Evolutionary conservation across 1,139 yeast genomes (phyloP).

Genomic region (Blastobotrys persicus): DNA sequence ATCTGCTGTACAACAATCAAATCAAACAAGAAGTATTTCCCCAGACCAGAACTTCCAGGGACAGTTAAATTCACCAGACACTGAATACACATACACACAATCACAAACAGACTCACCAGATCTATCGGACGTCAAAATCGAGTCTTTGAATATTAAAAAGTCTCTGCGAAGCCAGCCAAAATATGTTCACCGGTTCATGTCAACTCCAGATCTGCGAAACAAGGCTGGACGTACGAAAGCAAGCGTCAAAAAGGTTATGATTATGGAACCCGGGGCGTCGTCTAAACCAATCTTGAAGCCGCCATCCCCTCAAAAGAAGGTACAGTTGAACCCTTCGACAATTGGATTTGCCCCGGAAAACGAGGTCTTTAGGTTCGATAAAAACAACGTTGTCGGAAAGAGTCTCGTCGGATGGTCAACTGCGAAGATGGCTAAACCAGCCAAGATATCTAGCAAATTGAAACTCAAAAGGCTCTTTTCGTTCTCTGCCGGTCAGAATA

Average conservation of each 20-base stretch:
- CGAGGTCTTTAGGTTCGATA: slow-evolving; percentile 14
- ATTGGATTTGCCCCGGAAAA: slow-evolving; percentile 16
- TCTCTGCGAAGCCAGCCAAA: not conserved
- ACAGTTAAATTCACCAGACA: not conserved
- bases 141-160: not conserved
- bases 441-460: slow-evolving; percentile 2
- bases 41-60: too few species aligned
- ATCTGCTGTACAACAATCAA: not conserved
- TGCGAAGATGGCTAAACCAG: slow-evolving; percentile 18
- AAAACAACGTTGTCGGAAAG: slow-evolving; percentile 11
- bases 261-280: not conserved
- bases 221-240: not conserved
- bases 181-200: slow-evolving; percentile 1
- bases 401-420: slow-evolving; percentile 13
- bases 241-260: not conserved
- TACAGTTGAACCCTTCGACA: not conserved
- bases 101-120: not conserved
- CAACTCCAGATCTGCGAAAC: not conserved
- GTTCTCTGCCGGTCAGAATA: not conserved
- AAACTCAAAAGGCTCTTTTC: slow-evolving; percentile 4
- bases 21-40: too few species aligned
- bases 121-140: not conserved
- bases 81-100: not conserved
- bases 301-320: not conserved
- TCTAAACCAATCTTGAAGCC: slow-evolving; percentile 9